Percentiles rank a stretch among this genome's conserved stretches.
These are phyloP conservation scores for Maudiozyma serrabonitensis DNA, from an alignment of 805 yeast species.

Conservation along the genomic window DNA sequence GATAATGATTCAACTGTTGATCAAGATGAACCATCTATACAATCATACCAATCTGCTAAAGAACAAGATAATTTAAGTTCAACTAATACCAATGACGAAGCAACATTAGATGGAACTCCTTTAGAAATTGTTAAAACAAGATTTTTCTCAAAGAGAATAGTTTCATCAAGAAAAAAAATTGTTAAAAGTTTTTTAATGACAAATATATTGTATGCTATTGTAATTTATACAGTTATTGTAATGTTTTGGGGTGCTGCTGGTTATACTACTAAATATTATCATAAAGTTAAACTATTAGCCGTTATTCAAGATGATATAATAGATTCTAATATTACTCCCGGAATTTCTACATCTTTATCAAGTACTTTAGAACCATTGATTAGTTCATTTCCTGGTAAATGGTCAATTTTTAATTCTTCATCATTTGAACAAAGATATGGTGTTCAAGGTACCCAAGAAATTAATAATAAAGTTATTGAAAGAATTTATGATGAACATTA, in stretches of 20 bases:
- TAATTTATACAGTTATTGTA: background rate
- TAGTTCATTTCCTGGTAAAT: conserved; percentile 16
- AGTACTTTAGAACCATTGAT: background rate
- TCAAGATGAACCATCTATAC: background rate
- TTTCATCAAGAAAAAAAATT: background rate
- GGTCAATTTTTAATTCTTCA: conserved; percentile 24
- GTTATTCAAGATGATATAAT: conserved; percentile 2
- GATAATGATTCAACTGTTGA: background rate
- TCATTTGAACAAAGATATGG: conserved; percentile 9
- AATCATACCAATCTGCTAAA: background rate
- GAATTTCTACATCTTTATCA: background rate
- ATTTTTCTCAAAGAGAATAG: background rate
- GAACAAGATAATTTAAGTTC: background rate
- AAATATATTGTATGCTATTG: background rate
- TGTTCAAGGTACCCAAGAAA: conserved; percentile 9
- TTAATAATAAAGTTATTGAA: conserved; percentile 32
- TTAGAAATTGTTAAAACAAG: background rate
- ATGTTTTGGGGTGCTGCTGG: conserved; percentile 1
- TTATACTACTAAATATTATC: background rate
- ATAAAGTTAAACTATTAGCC: conserved; percentile 1
- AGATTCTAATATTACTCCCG: background rate
- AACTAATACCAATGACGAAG: background rate
- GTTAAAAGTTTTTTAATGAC: background rate
- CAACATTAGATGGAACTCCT: background rate
- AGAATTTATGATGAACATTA: conserved; percentile 44